phyloP scores from a whole-genome alignment of 805 yeast genomes.

The Tetrapisispora phaffii region DNA sequence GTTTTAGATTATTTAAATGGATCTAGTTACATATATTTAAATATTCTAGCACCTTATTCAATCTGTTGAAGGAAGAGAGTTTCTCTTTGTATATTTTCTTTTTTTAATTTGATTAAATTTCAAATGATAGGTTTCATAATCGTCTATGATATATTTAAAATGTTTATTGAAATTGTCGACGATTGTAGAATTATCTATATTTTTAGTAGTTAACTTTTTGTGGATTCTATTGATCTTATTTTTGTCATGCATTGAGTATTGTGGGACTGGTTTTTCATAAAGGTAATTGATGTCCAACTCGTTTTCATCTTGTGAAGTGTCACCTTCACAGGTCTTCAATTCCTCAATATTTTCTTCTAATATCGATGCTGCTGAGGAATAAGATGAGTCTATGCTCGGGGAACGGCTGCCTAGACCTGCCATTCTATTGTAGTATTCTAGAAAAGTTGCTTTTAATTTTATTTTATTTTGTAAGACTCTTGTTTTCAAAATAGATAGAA shows the following conservation, averaged over 20 bases:
- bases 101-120: conserved; percentile 1
- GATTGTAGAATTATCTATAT: conserved; percentile 9
- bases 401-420: conserved; percentile 3
- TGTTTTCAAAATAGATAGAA: conserved; percentile 18
- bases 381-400: conserved; percentile 3
- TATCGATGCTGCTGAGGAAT: background rate
- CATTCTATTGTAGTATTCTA: conserved; percentile 2
- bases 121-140: conserved; percentile 18
- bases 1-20: no score
- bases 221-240: background rate
- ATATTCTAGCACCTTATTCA: background rate
- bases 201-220: background rate
- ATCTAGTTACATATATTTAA: background rate
- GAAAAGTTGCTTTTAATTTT: conserved; percentile 6
- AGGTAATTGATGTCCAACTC: background rate
- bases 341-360: background rate
- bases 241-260: background rate
- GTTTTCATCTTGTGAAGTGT: background rate
- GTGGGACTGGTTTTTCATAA: background rate
- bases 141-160: conserved; percentile 23
- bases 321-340: background rate
- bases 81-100: conserved; percentile 1
- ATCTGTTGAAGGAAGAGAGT: background rate
- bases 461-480: conserved; percentile 14
- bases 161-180: conserved; percentile 21